Evolutionary conservation across 441 rosid genomes (phyloP), one percentile per base, ranked within the genome.

Genomic region (Pelargonium myrrhifolium): DNA sequence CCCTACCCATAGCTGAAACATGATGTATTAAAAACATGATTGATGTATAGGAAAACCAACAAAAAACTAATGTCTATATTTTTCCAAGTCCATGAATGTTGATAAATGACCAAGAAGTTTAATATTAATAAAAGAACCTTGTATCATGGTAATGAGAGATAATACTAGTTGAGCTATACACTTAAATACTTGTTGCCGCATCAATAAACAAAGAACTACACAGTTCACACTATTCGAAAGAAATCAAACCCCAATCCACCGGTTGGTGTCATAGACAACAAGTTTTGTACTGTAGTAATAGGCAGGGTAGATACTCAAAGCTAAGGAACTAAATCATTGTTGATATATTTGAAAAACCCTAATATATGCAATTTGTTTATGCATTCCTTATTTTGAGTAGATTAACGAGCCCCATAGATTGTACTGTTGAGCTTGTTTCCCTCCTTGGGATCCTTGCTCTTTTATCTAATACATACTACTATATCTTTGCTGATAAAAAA

Each of bases 1-100:
- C 65, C 97, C 98, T 67, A 94, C 99, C 99, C 99, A 94, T 70
- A 94, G 85, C 99, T 94, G 88, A 78, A 83, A 78, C 60, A 81
- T 55, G 59, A 68, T 35, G 31, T 65, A 67, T 70, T 35, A 79
- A 26, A n/a, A 61, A 28, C 40, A 40, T 26, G 24, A 65, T 9
- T 26, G 10, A 58, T 58, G n/a, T 58, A 20, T 58, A 10, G 28
- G 39, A 59, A 59, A 59, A 59, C 17, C 63, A 26, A 59, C n/a
- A 59, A 59, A 24, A 24, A 59, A 12, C 9, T 9, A 59, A 22
- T 11, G 6, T 37, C 39, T 35, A 35, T 7, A 35, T 6, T 35
- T 37, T 37, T 37, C 42, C 42, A 8, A 37, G 8, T 37, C 7
- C 6, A 5, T 37, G 42, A 37, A 9, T 37, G 42, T 37, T 59